Evolutionary conservation across 2,329 filamentous ascomycete genomes (phyloP).

Genomic region (Fusarium dimerum): DNA sequence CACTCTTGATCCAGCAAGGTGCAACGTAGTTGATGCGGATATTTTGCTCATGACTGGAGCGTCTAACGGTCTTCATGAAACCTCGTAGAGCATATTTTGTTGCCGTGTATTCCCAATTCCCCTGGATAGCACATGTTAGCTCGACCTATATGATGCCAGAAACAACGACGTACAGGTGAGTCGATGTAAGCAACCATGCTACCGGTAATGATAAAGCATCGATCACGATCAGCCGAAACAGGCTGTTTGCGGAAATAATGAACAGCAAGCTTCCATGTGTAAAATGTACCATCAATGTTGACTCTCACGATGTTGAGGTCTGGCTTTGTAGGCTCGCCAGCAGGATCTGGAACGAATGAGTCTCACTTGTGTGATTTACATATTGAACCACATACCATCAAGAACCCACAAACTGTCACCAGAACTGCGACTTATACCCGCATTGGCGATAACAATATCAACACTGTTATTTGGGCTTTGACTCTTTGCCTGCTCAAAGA

Average conservation of each 20-base stretch:
- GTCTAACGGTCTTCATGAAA: conserved; percentile 19
- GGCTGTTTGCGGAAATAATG: conserved; percentile 47
- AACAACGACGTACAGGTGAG: conserved; percentile 31
- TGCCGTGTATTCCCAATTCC: conserved; percentile 24
- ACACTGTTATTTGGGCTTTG: conserved; percentile 40
- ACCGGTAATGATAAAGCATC: conserved; percentile 51
- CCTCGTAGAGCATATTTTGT: conserved; percentile 19
- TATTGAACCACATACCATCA: conserved; percentile 34
- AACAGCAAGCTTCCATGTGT: conserved; percentile 48
- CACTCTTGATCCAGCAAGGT: conserved; percentile 43
- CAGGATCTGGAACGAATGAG: conserved; percentile 5
- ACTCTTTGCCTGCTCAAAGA: conserved; percentile 42
- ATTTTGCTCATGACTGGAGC: conserved; percentile 35
- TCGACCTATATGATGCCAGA: no score
- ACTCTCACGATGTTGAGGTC: conserved; percentile 43
- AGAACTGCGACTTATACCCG: conserved; percentile 40
- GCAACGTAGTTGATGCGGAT: conserved; percentile 50
- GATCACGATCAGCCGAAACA: conserved; percentile 39
- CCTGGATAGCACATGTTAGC: neutral
- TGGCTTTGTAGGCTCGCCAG: conserved; percentile 35
- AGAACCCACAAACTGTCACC: conserved; percentile 41
- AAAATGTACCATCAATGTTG: conserved; percentile 43
- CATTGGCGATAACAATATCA: conserved; percentile 50
- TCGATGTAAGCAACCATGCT: conserved; percentile 51
- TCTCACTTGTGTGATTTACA: no score